A percentile compares a stretch with the other conserved stretches of the same genome.
Conservation (phyloP, 495 filamentous ascomycete genomes). For the Hypoxylon subgilvum region DNA sequence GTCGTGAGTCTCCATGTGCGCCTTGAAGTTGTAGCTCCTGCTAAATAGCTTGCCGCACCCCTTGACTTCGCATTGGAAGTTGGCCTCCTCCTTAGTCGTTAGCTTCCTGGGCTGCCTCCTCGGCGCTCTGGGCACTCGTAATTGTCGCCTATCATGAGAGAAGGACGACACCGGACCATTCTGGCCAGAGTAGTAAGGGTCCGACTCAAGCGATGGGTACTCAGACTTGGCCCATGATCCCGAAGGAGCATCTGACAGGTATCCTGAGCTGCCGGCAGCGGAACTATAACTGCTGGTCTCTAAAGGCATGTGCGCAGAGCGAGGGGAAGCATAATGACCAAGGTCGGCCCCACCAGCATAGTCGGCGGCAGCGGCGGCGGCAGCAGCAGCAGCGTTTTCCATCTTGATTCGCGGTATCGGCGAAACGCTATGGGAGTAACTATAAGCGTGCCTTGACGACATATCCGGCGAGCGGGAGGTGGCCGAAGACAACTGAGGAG, state of each 20-base stretch:
- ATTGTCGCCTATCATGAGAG: slow-evolving; percentile 44
- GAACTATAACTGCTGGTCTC: slow-evolving; percentile 47
- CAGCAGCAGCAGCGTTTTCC: slow-evolving; percentile 45
- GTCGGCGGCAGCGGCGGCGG: slow-evolving; percentile 36
- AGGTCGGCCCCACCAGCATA: slow-evolving; percentile 48
- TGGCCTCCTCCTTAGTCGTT: slow-evolving; percentile 76
- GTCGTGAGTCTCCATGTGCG: slow-evolving; percentile 90
- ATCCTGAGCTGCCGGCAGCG: slow-evolving; percentile 48
- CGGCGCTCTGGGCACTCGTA: slow-evolving; percentile 49
- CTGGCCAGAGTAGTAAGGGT: slow-evolving; percentile 47
- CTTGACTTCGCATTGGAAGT: slow-evolving; percentile 71
- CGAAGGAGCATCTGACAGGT: slow-evolving; percentile 56
- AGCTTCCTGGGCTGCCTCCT: slow-evolving; percentile 59
- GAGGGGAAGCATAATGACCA: slow-evolving; percentile 57
- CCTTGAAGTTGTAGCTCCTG: slow-evolving; percentile 86
- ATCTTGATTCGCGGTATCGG: slow-evolving; percentile 58
- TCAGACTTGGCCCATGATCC: slow-evolving; percentile 58
- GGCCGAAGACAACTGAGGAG: slow-evolving; percentile 47
- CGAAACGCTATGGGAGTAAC: slow-evolving; percentile 48
- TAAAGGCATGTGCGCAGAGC: slow-evolving; percentile 50
- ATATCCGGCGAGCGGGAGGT: slow-evolving; percentile 53
- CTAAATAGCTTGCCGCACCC: slow-evolving; percentile 82
- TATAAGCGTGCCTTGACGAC: slow-evolving; percentile 42
- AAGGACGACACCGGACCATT: slow-evolving; percentile 37
- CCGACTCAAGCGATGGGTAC: slow-evolving; percentile 48